phyloP scores from a whole-genome alignment of 495 filamentous ascomycete genomes.

The Xylaria bambusicola region DNA sequence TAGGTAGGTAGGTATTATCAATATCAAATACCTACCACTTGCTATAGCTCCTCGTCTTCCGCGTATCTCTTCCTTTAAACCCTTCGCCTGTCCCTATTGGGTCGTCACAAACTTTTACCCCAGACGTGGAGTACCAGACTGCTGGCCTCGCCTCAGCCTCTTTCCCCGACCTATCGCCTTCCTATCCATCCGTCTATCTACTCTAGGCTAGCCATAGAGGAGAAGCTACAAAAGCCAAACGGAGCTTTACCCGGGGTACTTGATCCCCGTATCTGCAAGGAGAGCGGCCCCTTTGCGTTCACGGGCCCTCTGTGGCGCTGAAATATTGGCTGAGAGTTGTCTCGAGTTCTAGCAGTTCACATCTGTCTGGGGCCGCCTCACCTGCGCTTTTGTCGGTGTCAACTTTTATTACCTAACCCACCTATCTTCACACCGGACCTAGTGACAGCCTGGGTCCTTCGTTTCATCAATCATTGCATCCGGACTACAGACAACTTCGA shows the following conservation, averaged over 20 bases:
- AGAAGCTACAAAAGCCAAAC: conserved; percentile 10
- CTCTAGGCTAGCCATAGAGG: background rate
- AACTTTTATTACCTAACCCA: conserved; percentile 20
- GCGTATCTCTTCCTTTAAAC: background rate
- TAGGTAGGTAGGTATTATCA: no score
- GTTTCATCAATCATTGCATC: background rate
- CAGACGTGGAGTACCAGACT: conserved; percentile 13
- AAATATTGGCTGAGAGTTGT: conserved; percentile 2
- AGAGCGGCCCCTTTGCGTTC: conserved; percentile 1
- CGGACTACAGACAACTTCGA: background rate
- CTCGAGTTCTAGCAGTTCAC: background rate
- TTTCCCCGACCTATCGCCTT: background rate
- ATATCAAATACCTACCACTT: background rate
- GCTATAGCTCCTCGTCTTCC: background rate
- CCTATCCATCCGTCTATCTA: background rate
- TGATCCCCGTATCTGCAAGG: background rate
- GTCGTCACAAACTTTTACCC: conserved; percentile 5
- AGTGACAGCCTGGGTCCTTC: conserved; percentile 5
- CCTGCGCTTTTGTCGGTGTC: conserved; percentile 4
- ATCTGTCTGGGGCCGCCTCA: conserved; percentile 6
- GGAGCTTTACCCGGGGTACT: background rate
- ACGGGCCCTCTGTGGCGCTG: conserved; percentile 10
- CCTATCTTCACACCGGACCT: conserved; percentile 4
- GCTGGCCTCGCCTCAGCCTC: conserved; percentile 18
- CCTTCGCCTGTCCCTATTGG: background rate